Evolutionary conservation across 352 stramenopile species (phyloP), one percentile per base, ranked within the genome.

Genomic region (Globisporangium iwayamae): DNA sequence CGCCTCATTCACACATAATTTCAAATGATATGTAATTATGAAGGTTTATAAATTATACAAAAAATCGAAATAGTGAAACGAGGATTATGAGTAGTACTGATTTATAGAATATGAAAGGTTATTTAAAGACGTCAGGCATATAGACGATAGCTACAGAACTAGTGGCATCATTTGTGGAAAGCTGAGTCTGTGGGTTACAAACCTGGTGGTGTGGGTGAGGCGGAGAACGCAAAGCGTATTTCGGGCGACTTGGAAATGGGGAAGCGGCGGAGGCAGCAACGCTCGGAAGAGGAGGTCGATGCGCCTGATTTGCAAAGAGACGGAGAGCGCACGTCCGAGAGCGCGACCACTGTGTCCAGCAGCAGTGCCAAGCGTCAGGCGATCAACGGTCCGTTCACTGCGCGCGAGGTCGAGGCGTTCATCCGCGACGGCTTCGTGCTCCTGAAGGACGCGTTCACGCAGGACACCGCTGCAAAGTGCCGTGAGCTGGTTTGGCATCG

Each of bases 391-490:
- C 73, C 77, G 9, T 47, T 89, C 8, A 63, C 69, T 18, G 34
- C 56, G 4, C 34, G 63, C 1, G 64, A 89, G 22, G 53, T 92
- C 22, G 62, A 71, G 6, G 58, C 66, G 13, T 94, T 94, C 61
- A 70, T 89, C 13, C 71, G 79, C 51, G 70, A 93, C 56, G 85
- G 85, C 4, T 94, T 87, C 59, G 80, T 93, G 52, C 61, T 91
- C 63, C 72, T 94, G 4, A 65, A 58, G 1, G 34, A 60, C n/a
- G 84, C 74, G 18, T 93, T 94, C 64, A 45, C 79, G 11, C 3
- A 56, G 16, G 76, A 78, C 1, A 75, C 72, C 2, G 82, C 79
- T 25, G 52, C 64, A 30, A 64, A 76, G 13, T 83, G 74, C 58
- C 76, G 84, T 30, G 70, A 80, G 30, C 61, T 83, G 56, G 73